Evolutionary conservation across 257 asterid genomes (phyloP).

Genomic region (Salvia hispanica): DNA sequence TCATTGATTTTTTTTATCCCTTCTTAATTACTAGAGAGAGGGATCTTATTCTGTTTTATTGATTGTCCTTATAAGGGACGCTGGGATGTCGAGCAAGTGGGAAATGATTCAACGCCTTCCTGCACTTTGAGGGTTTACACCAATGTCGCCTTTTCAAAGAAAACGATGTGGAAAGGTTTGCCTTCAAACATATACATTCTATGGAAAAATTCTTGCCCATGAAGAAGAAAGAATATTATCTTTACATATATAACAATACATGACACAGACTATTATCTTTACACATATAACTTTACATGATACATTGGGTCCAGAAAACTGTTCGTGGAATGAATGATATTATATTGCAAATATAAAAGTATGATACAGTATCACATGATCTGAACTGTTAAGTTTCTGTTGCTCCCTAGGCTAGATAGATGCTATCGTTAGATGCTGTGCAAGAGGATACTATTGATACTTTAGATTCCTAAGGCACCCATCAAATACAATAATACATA

Average conservation of each 20-base stretch:
- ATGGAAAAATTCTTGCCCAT: constrained; percentile 10
- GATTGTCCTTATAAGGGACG: constrained; percentile 55
- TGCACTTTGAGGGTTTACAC: constrained; percentile 72
- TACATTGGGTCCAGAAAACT: constrained; percentile 11
- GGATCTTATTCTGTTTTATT: constrained; percentile 11
- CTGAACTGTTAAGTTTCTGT: not conserved
- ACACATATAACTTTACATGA: not conserved
- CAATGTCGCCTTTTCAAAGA: constrained; percentile 82
- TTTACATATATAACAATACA: not conserved
- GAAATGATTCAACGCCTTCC: constrained; percentile 48
- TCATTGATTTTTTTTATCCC: not conserved
- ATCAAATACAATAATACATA: not conserved
- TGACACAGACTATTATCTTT: too few species aligned
- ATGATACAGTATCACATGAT: not conserved
- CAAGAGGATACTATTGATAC: not conserved
- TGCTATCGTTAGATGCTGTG: not conserved
- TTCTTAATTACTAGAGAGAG: constrained; percentile 4
- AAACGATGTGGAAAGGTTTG: constrained; percentile 92
- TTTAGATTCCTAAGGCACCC: not conserved
- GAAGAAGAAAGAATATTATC: constrained; percentile 8
- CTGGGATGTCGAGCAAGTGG: constrained; percentile 76
- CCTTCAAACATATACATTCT: constrained; percentile 8
- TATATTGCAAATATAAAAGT: constrained; percentile 1
- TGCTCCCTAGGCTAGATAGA: constrained; percentile 6
- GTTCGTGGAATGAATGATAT: not conserved